Conservation (phyloP, 805 yeast genomes). For the Teunomyces funiuensis region DNA sequence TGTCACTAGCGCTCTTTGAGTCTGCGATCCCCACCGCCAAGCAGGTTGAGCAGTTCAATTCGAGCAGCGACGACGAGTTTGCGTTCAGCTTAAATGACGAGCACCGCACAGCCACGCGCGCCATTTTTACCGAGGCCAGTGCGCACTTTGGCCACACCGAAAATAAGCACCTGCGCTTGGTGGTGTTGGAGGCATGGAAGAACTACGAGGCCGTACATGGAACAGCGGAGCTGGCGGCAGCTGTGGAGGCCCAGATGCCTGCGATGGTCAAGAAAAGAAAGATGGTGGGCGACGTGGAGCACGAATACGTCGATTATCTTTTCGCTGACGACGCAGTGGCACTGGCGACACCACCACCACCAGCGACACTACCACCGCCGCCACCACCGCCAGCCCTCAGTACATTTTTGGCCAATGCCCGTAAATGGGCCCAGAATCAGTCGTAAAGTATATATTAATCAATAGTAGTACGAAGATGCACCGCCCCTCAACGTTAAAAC, state of each 20-base stretch:
- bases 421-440: conserved; percentile 28
- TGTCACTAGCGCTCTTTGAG: conserved; percentile 70
- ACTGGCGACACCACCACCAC: neutral
- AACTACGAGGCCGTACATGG: conserved; percentile 71
- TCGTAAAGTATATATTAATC: neutral
- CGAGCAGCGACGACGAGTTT: conserved; percentile 50
- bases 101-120: conserved; percentile 53
- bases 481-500: conserved; percentile 96
- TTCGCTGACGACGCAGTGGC: conserved; percentile 60
- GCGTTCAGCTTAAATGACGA: conserved; percentile 50
- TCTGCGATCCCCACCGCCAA: conserved; percentile 57
- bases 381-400: conserved; percentile 24
- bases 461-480: conserved; percentile 5
- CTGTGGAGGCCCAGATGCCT: conserved; percentile 53
- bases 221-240: conserved; percentile 28
- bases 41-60: conserved; percentile 37
- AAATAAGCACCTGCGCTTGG: conserved; percentile 45
- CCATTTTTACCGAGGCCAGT: conserved; percentile 56
- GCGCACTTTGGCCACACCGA: conserved; percentile 36
- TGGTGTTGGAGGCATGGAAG: conserved; percentile 59
- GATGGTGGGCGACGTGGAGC: conserved; percentile 45
- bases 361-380: too few relatives aligned
- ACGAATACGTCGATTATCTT: conserved; percentile 58
- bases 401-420: conserved; percentile 44
- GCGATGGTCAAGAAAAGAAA: conserved; percentile 46